These are phyloP conservation scores for Canariomyces notabilis DNA, from an alignment of 2,329 filamentous ascomycete species.

Conservation along the genomic window DNA sequence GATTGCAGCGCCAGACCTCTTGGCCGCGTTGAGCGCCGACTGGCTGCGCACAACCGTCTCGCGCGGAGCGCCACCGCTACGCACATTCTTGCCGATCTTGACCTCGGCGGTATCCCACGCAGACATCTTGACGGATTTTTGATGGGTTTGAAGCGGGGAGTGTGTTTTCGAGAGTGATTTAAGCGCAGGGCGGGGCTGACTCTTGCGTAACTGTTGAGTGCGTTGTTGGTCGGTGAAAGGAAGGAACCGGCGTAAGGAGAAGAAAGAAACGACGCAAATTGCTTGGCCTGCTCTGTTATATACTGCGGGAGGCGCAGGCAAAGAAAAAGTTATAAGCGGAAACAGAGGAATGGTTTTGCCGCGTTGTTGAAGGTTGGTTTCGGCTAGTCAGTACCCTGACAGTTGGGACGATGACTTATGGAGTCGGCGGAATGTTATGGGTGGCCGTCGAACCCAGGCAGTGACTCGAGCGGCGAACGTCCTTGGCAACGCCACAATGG, in stretches of 20 bases:
- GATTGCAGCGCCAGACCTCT: constrained; percentile 70
- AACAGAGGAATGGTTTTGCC: constrained; percentile 4
- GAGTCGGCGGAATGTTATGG: constrained; percentile 28
- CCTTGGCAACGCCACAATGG: constrained; percentile 17
- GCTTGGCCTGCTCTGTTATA: constrained; percentile 1
- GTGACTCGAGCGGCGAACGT: constrained; percentile 31
- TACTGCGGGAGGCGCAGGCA: background rate
- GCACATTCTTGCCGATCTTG: constrained; percentile 87
- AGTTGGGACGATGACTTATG: constrained; percentile 13
- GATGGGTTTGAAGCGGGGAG: constrained; percentile 6
- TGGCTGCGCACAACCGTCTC: constrained; percentile 89
- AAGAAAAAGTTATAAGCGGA: constrained; percentile 9
- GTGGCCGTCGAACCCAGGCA: constrained; percentile 28
- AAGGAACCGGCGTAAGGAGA: background rate
- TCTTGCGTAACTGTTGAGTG: too few species aligned
- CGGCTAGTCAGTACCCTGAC: constrained; percentile 5
- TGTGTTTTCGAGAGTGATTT: constrained; percentile 4
- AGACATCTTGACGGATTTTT: constrained; percentile 53
- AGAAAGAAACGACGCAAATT: constrained; percentile 2
- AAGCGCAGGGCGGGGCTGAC: too few species aligned
- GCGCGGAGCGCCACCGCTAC: constrained; percentile 64
- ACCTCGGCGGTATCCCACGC: constrained; percentile 77
- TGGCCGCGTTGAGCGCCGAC: constrained; percentile 78
- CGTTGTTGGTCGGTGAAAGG: background rate
- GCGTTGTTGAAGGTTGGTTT: constrained; percentile 6